A percentile compares a stretch with the other conserved stretches of the same genome.
These are phyloP conservation scores for Diaporthe ilicicola DNA, from an alignment of 2,329 filamentous ascomycete genomes.

Conservation along the genomic window DNA sequence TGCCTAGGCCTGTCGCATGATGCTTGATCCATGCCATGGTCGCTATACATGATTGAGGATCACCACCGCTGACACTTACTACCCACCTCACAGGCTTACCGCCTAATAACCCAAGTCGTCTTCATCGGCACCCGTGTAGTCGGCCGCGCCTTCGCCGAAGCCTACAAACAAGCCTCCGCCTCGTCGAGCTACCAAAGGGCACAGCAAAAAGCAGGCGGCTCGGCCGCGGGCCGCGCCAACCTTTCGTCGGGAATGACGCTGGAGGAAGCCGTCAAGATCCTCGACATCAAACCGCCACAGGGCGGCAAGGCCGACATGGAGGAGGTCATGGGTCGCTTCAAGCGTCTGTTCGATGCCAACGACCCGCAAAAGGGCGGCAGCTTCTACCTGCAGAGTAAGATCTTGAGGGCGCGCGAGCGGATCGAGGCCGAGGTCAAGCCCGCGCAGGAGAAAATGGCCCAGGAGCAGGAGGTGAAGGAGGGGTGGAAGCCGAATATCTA, in stretches of 20 bases:
- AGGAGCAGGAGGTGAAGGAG: slow-evolving; percentile 81
- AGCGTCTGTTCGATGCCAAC: slow-evolving; percentile 92
- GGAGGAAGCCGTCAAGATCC: slow-evolving; percentile 95
- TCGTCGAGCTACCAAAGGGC: slow-evolving; percentile 83
- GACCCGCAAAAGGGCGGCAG: slow-evolving; percentile 95
- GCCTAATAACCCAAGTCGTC: slow-evolving; percentile 92
- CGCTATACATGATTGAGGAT: neutral
- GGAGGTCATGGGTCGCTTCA: slow-evolving; percentile 85
- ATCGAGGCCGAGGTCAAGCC: slow-evolving; percentile 87
- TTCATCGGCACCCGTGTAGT: slow-evolving; percentile 90
- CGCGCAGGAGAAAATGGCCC: slow-evolving; percentile 73
- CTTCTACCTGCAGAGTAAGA: slow-evolving; percentile 98
- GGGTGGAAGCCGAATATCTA: slow-evolving; percentile 97
- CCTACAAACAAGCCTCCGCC: slow-evolving; percentile 93
- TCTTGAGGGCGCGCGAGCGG: slow-evolving; percentile 87
- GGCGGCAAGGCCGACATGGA: slow-evolving; percentile 80
- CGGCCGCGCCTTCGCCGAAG: slow-evolving; percentile 90
- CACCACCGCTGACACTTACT: slow-evolving; percentile 1
- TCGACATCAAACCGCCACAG: slow-evolving; percentile 91
- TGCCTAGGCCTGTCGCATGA: neutral
- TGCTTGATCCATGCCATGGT: neutral
- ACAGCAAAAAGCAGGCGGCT: slow-evolving; percentile 66
- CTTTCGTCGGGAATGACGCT: slow-evolving; percentile 81
- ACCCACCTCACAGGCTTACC: slow-evolving; percentile 75
- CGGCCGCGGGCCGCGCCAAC: slow-evolving; percentile 50